Evolutionary conservation across 2,329 filamentous ascomycete genomes (phyloP), one percentile per base, ranked within the genome.

Genomic region (Diaporthe citrichinensis): DNA sequence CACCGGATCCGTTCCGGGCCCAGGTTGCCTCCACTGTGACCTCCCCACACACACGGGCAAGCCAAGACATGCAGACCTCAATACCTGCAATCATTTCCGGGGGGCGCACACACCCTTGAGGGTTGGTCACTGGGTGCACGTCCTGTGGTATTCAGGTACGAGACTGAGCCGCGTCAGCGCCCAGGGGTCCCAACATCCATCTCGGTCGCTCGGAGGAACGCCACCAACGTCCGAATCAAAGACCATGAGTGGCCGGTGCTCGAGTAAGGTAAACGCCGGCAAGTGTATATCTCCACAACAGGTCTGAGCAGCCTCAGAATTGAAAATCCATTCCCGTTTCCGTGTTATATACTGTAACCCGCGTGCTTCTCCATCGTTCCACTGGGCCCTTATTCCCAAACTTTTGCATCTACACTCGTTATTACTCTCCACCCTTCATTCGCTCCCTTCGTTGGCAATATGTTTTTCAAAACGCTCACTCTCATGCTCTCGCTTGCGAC

Each of bases 401-500:
- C 49, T 57, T 58, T 53, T 34, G 39, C 41, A 59, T 65, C 25
- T 34, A 57, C 51, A 58, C 59, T 65, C 62, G 41, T 61, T 72
- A 61, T 61, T 72, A 61, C 51, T 41, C 53, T 20, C 51, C 58
- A 41, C 28, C 14, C 12, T 34, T 58, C 41, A 44, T 59, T 57
- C 59, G 17, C 41, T 73, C 36, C 20, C 46, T 31, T 53, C 20
- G 20, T 46, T 51, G 41, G 17, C 46, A 74, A 20, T 7, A 76
- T 76, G 74, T 71, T 73, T 46, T 31, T 57, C 65, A 71, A 71
- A 17, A 71, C 55, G 7, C 15, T 76, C 71, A 65, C 71, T 74
- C 49, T 68, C 12, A 7, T 71, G 15, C 55, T 74, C n/a, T 69
- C 71, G 10, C 55, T 76, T n/a, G 71, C 41, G 25, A 34, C 57